Evolutionary conservation across 208 protist species (phyloP).

Genomic region (Herpetomonas samuelpessoai): DNA sequence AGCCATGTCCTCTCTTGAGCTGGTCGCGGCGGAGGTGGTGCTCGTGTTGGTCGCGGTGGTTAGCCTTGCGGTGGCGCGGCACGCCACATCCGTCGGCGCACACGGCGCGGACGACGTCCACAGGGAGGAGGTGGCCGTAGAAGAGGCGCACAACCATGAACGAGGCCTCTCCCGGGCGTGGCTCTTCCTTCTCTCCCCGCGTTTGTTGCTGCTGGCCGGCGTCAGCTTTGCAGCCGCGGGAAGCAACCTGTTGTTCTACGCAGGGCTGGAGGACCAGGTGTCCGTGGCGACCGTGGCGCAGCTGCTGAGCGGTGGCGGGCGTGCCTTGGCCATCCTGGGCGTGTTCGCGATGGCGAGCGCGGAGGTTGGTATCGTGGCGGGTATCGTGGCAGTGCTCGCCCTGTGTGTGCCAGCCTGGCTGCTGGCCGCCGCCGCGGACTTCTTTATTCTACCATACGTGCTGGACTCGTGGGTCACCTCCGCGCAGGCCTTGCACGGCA

Average conservation of each 20-base stretch:
- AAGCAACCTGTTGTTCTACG: background rate
- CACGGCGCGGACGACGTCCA: too few species aligned
- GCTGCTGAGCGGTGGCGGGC: background rate
- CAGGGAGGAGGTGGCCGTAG: too few species aligned
- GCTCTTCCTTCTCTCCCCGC: background rate
- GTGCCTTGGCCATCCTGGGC: background rate
- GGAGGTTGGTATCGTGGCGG: slow-evolving; percentile 1
- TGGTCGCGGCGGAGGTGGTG: too few species aligned
- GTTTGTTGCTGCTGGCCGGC: background rate
- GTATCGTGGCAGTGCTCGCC: background rate
- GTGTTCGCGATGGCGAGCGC: background rate
- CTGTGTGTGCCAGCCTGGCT: background rate
- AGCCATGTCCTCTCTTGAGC: background rate
- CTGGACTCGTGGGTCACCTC: background rate
- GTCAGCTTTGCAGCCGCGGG: background rate
- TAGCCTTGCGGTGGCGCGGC: background rate
- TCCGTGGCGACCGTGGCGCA: background rate
- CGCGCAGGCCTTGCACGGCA: background rate
- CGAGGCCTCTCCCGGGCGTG: background rate
- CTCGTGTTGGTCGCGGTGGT: background rate
- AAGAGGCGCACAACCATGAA: too few species aligned
- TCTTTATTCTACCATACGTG: background rate
- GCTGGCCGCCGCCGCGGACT: background rate
- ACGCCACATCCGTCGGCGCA: background rate
- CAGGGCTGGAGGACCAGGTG: background rate